Conservation (phyloP, 768 basidiomycete species). For the Mycena capillaripes region DNA sequence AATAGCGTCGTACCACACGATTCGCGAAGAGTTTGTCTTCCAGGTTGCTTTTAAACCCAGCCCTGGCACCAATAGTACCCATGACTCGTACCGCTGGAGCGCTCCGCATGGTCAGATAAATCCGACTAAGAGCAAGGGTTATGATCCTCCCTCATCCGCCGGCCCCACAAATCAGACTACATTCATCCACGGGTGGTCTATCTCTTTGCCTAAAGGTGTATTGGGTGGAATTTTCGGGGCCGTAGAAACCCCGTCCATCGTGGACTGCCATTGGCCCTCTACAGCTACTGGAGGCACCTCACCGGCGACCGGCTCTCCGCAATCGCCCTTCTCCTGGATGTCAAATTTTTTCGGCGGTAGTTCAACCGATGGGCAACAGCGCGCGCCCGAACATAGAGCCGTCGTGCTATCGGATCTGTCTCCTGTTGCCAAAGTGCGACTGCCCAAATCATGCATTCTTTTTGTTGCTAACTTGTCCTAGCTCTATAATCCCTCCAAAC, state of each 20-base stretch:
- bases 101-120: neutral
- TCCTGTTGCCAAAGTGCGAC: neutral
- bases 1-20: constrained; percentile 24
- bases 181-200: neutral
- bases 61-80: neutral
- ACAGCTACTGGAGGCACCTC: neutral
- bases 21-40: neutral
- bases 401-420: neutral
- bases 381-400: neutral
- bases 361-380: neutral
- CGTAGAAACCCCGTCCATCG: neutral
- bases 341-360: neutral
- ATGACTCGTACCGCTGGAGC: neutral
- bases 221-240: neutral
- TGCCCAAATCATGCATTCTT: neutral
- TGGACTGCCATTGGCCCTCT: neutral
- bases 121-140: neutral
- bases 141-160: neutral
- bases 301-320: neutral
- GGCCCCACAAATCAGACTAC: neutral
- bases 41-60: neutral
- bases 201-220: neutral
- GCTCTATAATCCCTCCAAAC: neutral
- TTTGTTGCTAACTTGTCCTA: neutral
- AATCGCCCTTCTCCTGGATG: neutral